Base-by-base conservation (phyloP, 2,329 filamentous ascomycete species). In the Samsoniella hepiali region DNA sequence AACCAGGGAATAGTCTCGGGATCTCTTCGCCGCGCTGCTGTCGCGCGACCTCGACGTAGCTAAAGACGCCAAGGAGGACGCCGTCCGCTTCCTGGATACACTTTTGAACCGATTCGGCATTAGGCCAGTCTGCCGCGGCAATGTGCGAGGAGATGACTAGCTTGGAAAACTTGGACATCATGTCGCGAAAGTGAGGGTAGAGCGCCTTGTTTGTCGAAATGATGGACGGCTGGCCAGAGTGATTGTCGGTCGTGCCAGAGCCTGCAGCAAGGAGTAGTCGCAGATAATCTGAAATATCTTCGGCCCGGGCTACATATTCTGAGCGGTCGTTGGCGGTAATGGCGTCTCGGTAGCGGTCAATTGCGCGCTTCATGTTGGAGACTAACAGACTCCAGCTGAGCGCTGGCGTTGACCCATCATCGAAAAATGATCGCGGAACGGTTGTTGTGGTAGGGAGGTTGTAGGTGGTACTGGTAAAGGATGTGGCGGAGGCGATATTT, bases 81-180 rank as follows among this genome's bases (percentile, higher is more conserved):
- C 95, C 95, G 66, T 99, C 95, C n/a, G 95, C 95, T 78, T 99
- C 95, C 73, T 96, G 92, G 68, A 98, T 78, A 72, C 95, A 99
- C 75, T 99, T 99, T 62, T 95, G 89, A 65, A 94, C 91, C 0
- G 94, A 96, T 75, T 99, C 95, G 17, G 91, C 88, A 62, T 94
- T 93, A 9, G 94, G 93, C 87, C 93, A 98, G 77, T 99, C 95
- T 40, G 94, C 91, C 6, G 94, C 93, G 45, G 95, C 95, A 73
- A 99, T 97, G 73, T 99, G 95, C 15, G 95, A 98, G 3, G 95
- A 99, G 56, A 99, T 88, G 51, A 99, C 95, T 10, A 99, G 83
- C 75, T 99, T 99, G n/a, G 95, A 98, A 75, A 99, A 99, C 70
- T 96, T 93, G 51, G 95, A 98, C 95, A 99, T 99, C 88, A 98